These are phyloP conservation scores for Mucor irregularis DNA, from an alignment of 371 early-diverging fungal genomes.

Conservation along the genomic window DNA sequence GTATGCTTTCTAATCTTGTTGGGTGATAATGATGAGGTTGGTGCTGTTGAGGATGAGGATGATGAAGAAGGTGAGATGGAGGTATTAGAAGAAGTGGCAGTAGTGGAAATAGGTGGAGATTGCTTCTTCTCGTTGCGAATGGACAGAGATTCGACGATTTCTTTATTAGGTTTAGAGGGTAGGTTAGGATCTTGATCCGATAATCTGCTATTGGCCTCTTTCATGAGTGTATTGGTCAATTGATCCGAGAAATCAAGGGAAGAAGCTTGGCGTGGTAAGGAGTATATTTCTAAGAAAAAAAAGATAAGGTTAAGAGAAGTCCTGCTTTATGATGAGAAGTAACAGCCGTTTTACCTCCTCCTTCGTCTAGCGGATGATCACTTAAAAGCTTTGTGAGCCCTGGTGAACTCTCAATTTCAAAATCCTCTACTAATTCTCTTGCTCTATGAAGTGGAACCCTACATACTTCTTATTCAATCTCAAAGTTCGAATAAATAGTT, in stretches of 20 bases:
- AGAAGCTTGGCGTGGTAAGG: no score
- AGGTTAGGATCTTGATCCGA: no score
- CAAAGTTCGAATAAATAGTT: no score
- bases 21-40: not conserved
- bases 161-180: not conserved
- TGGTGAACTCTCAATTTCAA: slow-evolving; percentile 45
- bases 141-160: slow-evolving; percentile 7
- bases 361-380: slow-evolving; percentile 36
- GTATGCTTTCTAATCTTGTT: slow-evolving; percentile 7
- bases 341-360: no score
- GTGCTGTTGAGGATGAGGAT: not conserved
- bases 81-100: not conserved
- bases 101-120: not conserved
- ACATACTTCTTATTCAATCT: slow-evolving; percentile 22
- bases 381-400: slow-evolving; percentile 49
- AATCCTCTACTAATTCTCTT: slow-evolving; percentile 53
- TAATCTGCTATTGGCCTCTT: no score
- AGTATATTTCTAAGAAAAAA: no score
- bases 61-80: no score
- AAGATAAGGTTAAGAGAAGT: no score
- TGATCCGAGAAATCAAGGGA: no score
- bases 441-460: slow-evolving; percentile 55
- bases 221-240: no score
- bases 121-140: slow-evolving; percentile 6
- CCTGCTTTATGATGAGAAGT: no score